Base-by-base conservation (phyloP, 2,329 filamentous ascomycete species). In the Fulvia fulva region DNA sequence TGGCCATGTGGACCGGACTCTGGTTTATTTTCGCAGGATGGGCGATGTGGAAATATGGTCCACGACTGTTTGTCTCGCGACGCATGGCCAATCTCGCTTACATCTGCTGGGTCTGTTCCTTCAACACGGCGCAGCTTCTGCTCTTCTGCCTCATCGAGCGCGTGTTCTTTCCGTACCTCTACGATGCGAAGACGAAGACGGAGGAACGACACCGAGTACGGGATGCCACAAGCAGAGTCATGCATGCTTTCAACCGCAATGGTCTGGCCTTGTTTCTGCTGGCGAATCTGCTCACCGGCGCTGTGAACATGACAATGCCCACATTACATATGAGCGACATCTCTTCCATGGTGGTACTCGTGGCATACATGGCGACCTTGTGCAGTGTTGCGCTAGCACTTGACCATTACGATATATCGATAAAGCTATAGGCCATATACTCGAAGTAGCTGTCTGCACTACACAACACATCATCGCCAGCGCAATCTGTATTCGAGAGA, bases 11-110 rank as follows among this genome's bases (percentile, higher is more conserved):
- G 81, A 84, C 86, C 2, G 70, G 77, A 1, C 73, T 86, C 51
- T 97, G 91, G 90, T 75, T 77, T 0, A 77, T 96, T 12, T 96
- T 91, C 75, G 78, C 83, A 52, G 67, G 91, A 25, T 82, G 84
- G 32, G 91, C 88, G 1, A 83, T 81, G 66, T 73, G 70, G 70
- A 87, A 87, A 69, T 87, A 88, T 63, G 91, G 91, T 5, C 80
- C 91, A 32, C 85, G 85, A 6, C 79, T 96, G 26, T 81, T 81
- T 14, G 91, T 97, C 7, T 97, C 94, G 5, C 87, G 94, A 21
- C 87, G 94, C 0, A 79, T 97, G 57, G 94, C 93, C 8, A 99
- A 99, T 69, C 81, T 97, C 62, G 91, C 94, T 0, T 99, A 99
- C 72, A 83, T 97, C 45, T 79, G 96, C 46, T 97, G 93, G 91